Evolutionary conservation across 805 yeast genomes (phyloP), one percentile per base, ranked within the genome.

Genomic region (Lipomyces spencermartinsiae): DNA sequence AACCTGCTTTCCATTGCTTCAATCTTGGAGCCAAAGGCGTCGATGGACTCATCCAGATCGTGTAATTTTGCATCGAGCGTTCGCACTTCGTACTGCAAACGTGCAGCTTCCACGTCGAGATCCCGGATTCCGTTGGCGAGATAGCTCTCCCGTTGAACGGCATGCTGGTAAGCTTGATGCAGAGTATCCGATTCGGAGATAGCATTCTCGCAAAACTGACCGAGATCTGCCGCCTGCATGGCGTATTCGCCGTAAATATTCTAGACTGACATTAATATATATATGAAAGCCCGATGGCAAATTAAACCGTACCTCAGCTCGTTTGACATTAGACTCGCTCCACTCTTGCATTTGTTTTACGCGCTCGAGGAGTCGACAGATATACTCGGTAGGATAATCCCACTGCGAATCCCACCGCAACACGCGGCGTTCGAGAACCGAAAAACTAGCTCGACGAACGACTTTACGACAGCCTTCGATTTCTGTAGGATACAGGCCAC

Each of bases 41-140:
- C 79, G 64, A 86, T 82, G 58, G 87, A 83, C 34, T 87, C 88
- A 72, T 88, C 91, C 7, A 89, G 88, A 73, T 90, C 95, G 57
- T 85, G 83, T 59, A 90, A 83, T 71, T 89, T 87, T 29, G 85
- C 83, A 39, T 83, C 83, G 37, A 90, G 76, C 55, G 88, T 79
- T 25, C 90, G 78, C 58, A 87, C 79, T 74, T 90, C 94, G 76
- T 90, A 90, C 72, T 86, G 85, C 61, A 90, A 76, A 69, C 88
- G 81, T 2, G 91, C 87, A 43, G 86, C 84, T 61, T 86, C 78
- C 8, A 88, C 84, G 61, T 84, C 85, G 19, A 87, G 79, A 67
- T 87, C 89, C 67, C 83, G 84, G 35, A 78, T 75, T 7, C 80
- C 77, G 14, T 49, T 72, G 67, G 68, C 71, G 59, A 64, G 73